Evolutionary conservation across 768 basidiomycete species (phyloP).

Genomic region (Rhizopogon vinicolor): DNA sequence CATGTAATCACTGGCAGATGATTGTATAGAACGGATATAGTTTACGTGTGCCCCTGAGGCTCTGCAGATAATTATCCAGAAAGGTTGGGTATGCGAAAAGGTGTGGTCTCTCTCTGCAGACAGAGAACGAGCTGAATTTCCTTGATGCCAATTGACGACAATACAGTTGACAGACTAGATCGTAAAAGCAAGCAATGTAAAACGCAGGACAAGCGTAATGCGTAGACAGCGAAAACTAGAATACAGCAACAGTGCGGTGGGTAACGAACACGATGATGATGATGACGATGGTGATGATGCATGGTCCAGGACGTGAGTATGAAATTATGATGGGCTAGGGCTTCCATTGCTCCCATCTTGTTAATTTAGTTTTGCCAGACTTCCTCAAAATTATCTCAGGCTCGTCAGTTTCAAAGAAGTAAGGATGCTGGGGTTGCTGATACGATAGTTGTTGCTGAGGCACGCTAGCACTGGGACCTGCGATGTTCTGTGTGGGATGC

Average conservation of each 20-base stretch:
- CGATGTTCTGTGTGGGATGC: background rate
- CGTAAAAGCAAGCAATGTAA: background rate
- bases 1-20: no score
- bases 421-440: background rate
- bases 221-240: background rate
- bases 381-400: slow-evolving; percentile 24
- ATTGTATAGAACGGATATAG: no score
- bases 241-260: background rate
- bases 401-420: background rate
- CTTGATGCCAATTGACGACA: no score
- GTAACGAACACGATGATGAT: slow-evolving; percentile 5
- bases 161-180: background rate
- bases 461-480: slow-evolving; percentile 1
- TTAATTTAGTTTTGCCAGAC: slow-evolving; percentile 35
- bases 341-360: slow-evolving; percentile 20
- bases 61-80: no score
- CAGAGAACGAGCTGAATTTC: no score
- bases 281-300: background rate
- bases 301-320: background rate
- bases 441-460: background rate
- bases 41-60: no score
- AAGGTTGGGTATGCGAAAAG: no score
- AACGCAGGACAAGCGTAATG: background rate
- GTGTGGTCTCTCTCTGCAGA: no score
- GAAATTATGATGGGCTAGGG: background rate